Evolutionary conservation across 371 early-diverging fungal genomes (phyloP), one percentile per base, ranked within the genome.

Genomic region (Capillidium heterosporum): DNA sequence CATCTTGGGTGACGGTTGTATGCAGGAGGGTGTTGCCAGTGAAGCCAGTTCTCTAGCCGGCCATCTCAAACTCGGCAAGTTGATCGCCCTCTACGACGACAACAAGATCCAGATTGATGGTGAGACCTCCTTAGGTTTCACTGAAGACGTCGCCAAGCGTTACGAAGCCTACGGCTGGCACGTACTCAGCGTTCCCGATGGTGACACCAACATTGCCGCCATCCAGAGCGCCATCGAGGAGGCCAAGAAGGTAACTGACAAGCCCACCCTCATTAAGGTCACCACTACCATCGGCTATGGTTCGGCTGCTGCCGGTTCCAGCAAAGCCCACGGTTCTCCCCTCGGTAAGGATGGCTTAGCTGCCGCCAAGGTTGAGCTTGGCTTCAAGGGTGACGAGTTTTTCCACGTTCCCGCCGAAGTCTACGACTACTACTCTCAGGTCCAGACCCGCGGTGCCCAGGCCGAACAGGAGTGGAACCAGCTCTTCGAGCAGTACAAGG

Each of bases 11-110:
- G 99, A 99, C 70, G 99, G 99, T 42, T 99, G 99, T 75, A 72
- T 95, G 61, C 98, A 98, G 71, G 99, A 99, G 75, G 99, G 99
- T 73, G 90, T 99, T 24, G 71, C 87, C 40, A 78, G 87, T 40
- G 99, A 99, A 71, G 94, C 99, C n/a, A 76, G 80, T 62, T 91
- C 97, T 7, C 77, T 99, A 58, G 99, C 98, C 48, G 98, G 87
- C 57, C 99, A 98, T 67, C 75, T 92, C 71, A 71, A 89, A 70
- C 78, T 99, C 40, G 94, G 95, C 61, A 95, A 96, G 63, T 72
- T 99, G 59, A 89, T 95, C 60, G 87, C 87, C 21, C 74, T 99
- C 48, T 99, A 99, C 70, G 99, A 99, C 65, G 89, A 87, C 65
- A 99, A 99, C 73, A 74, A 87, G 59, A 87, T 95, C 66, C 81